Conservation (phyloP, 2,329 filamentous ascomycete genomes). For the Pochonia chlamydosporia region DNA sequence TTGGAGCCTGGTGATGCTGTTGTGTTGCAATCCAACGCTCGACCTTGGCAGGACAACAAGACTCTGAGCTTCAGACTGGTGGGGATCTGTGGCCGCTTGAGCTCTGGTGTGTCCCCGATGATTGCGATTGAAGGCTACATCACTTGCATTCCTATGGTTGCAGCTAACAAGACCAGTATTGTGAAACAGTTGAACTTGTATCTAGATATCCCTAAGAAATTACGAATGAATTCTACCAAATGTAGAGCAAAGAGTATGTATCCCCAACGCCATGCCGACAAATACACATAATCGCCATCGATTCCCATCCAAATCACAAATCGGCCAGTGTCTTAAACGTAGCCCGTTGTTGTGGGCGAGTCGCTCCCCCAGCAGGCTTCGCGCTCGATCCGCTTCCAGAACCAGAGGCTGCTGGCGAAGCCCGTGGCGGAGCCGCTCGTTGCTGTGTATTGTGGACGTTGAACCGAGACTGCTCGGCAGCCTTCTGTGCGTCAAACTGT, state of each 20-base stretch:
- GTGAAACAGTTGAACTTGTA: too few relatives aligned
- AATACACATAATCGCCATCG: not conserved
- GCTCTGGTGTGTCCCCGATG: too few relatives aligned
- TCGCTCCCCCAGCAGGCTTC: conserved; percentile 17
- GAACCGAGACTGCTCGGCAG: conserved; percentile 54
- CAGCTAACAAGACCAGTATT: too few relatives aligned
- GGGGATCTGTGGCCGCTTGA: too few relatives aligned
- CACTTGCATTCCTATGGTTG: too few relatives aligned
- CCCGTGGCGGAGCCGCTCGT: conserved; percentile 3
- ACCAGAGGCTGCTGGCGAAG: not conserved
- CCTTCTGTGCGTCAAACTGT: conserved; percentile 56
- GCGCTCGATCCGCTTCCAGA: conserved; percentile 2
- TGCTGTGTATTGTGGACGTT: conserved; percentile 39
- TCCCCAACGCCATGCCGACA: not conserved
- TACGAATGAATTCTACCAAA: not conserved
- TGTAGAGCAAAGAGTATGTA: not conserved
- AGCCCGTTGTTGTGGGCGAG: conserved; percentile 23
- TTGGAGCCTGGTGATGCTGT: too few relatives aligned
- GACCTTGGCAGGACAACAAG: too few relatives aligned
- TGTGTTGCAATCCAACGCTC: too few relatives aligned
- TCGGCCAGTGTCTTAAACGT: conserved; percentile 50
- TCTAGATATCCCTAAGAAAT: too few relatives aligned
- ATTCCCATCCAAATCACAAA: conserved; percentile 25
- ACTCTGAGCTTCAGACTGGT: too few relatives aligned
- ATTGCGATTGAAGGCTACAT: too few relatives aligned